Evolutionary conservation across 768 basidiomycete species (phyloP), one percentile per base, ranked within the genome.

Genomic region (Pleurotus cornucopiae): DNA sequence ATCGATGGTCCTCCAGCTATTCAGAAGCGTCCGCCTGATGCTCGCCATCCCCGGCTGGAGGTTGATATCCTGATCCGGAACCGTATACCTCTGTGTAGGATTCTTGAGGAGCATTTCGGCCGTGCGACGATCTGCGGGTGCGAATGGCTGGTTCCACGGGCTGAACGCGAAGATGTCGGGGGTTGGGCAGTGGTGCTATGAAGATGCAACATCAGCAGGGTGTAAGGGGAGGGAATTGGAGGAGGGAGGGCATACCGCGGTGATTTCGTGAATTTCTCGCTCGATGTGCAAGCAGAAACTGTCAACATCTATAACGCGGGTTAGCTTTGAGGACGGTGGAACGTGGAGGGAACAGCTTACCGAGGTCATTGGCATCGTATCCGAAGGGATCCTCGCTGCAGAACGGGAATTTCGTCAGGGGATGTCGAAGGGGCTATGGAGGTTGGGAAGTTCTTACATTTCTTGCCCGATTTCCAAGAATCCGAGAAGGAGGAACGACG

Each of bases 391-490:
- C 84, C 67, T 85, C 84, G 61, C 83, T 85, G 57, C 49, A 18
- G 5, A 34, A 49, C 16, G 56, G 23, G 34, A 6, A 13, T 21
- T 23, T 62, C 18, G 60, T 57, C 41, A n/a, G 34, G 21, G 18
- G n/a, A 9, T 20, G 43, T 14, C 39, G 38, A 20, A 23, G 38
- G 34, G 39, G 21, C 14, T 6, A 12, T 30, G 18, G 26, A 16
- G 43, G 21, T 23, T 23, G 21, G 21, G 21, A 23, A 23, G 5
- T 2, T 61, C 73, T 9, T 55, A 79, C 83, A 85, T 85, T 63
- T 85, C 84, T 63, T 84, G 82, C 18, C 84, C 83, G 54, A 85
- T 85, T 63, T 86, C 84, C 23, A 87, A 74, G 77, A 87, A 85
- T 38, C 84, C 84, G 34, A 84, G 72, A 39, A 84, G 75, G 43